These are phyloP conservation scores for Curvularia sp. DNA, from an alignment of 2,329 filamentous ascomycete genomes.

Conservation along the genomic window DNA sequence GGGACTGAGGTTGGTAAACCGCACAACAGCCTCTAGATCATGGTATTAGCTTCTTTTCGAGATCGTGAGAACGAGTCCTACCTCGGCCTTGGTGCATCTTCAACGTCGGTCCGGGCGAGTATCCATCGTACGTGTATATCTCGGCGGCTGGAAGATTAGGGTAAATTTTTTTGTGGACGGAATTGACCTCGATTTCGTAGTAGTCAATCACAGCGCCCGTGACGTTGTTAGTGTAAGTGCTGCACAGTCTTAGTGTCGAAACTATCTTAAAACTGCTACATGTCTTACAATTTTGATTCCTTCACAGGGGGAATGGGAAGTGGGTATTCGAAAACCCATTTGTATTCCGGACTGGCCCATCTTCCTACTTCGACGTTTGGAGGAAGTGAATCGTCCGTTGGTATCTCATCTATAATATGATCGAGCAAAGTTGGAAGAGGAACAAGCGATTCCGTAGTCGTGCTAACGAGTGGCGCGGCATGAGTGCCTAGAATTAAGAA, in stretches of 20 bases:
- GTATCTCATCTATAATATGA: not conserved
- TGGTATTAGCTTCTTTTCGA: constrained; percentile 2
- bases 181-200: constrained; percentile 56
- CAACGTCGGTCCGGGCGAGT: constrained; percentile 63
- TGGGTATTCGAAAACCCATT: constrained; percentile 51
- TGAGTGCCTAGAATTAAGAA: constrained; percentile 2
- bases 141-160: constrained; percentile 52
- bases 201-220: constrained; percentile 54
- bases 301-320: constrained; percentile 58
- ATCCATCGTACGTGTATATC: constrained; percentile 62
- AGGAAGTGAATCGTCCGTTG: constrained; percentile 11
- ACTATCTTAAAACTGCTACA: not conserved
- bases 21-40: constrained; percentile 59
- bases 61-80: constrained; percentile 9
- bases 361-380: constrained; percentile 13
- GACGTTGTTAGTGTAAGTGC: constrained; percentile 46
- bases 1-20: constrained; percentile 61
- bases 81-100: constrained; percentile 56
- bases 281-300: constrained; percentile 51
- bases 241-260: constrained; percentile 29
- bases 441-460: constrained; percentile 6
- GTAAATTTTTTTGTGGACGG: constrained; percentile 54
- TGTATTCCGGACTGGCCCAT: constrained; percentile 50
- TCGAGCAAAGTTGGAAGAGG: not conserved
- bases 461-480: constrained; percentile 15